These are phyloP conservation scores for Lathyrus sativus DNA, from an alignment of 306 rosid genomes.

Conservation along the genomic window DNA sequence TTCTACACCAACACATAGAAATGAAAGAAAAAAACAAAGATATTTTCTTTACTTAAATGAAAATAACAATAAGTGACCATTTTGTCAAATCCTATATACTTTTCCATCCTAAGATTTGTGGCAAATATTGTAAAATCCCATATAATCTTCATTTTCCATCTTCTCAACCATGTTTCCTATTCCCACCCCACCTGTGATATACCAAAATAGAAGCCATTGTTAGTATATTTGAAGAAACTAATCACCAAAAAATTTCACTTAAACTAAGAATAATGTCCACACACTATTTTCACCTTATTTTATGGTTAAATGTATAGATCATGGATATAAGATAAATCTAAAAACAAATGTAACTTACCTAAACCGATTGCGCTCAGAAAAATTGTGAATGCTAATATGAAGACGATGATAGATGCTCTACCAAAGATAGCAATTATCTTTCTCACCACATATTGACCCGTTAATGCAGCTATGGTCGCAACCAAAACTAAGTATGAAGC, in stretches of 20 bases:
- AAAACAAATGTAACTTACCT: slow-evolving; percentile 49
- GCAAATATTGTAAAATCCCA: slow-evolving; percentile 77
- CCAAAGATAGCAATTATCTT: slow-evolving; percentile 65
- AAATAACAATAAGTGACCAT: slow-evolving; percentile 25
- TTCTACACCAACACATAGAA: slow-evolving; percentile 7
- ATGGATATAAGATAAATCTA: not conserved
- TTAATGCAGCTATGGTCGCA: slow-evolving; percentile 74
- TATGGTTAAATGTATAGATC: not conserved
- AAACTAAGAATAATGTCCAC: not conserved
- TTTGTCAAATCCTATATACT: slow-evolving; percentile 72
- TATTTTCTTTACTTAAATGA: slow-evolving; percentile 16
- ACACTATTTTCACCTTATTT: not conserved
- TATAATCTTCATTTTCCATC: slow-evolving; percentile 70
- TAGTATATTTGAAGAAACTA: slow-evolving; percentile 3
- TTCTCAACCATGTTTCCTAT: slow-evolving; percentile 72
- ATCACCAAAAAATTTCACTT: not conserved
- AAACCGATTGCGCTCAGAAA: slow-evolving; percentile 78
- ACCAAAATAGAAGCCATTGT: slow-evolving; percentile 4
- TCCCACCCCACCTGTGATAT: slow-evolving; percentile 72
- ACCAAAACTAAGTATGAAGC: slow-evolving; percentile 67
- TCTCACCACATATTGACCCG: slow-evolving; percentile 81
- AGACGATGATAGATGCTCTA: slow-evolving; percentile 76
- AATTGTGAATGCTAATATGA: slow-evolving; percentile 74
- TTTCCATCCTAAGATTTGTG: slow-evolving; percentile 44
- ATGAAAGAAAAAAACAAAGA: not conserved